Base-by-base conservation (phyloP, 1,284 basidiomycete species). In the Ustilago tritici region DNA sequence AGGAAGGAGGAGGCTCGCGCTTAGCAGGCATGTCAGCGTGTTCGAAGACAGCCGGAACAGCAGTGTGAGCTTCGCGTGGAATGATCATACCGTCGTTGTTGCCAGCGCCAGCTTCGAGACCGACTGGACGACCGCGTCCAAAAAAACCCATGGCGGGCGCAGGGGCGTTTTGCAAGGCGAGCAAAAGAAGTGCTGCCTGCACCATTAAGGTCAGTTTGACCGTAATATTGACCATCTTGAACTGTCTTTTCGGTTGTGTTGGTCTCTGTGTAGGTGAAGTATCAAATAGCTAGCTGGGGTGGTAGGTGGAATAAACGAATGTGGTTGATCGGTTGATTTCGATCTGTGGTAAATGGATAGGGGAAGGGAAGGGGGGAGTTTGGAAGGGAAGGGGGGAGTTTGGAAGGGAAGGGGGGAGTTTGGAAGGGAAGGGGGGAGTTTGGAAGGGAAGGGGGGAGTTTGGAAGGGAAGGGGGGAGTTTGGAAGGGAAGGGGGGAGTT, bases 141-240 rank as follows among this genome's bases (percentile, higher is more conserved):
- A 56, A 59, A 50, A 67, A 63, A 14, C 63, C 72, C 32, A 32
- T 41, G 38, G 72, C 68, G 7, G 73, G 64, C 0, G 65, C 52
- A 31, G 67, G 53, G 11, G 41, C 55, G 43, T 67, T 60, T 52
- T 76, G 64, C 47, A 76, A 50, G 3, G 58, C 64, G 17, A 70
- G 63, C 61, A 76, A 43, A 2, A 76, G 52, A 23, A 76, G 36
- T 3, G 73, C 68, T 43, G 61, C 61, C 49, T 76, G 73, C n/a
- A 68, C 63, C 57, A 76, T 36, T 3, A 70, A 28, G 52, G 68
- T 70, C 60, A 76, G 52, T 61, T 47, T 66, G 28, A 64, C 23
- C 31, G 23, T 36, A 11, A 70, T 54, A 15, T 65, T 68, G 32
- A 73, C 70, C 70, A 73, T 73, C n/a, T 23, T 63, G 38, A 28